Evolutionary conservation across 2,329 filamentous ascomycete genomes (phyloP).

Genomic region (Leptosphaerulina australis): DNA sequence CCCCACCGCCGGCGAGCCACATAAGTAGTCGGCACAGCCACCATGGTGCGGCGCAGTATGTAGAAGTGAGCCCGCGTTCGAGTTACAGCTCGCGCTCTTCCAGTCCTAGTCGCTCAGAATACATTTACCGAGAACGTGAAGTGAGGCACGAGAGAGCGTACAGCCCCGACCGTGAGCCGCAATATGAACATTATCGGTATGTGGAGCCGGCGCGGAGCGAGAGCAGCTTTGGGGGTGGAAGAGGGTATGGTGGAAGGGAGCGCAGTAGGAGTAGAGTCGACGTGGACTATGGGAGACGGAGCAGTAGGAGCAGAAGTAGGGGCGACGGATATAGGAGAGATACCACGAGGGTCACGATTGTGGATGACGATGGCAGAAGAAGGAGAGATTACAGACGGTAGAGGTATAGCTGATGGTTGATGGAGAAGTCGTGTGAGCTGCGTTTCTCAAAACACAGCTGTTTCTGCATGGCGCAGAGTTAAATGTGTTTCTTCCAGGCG

Average conservation of each 20-base stretch:
- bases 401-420: background rate
- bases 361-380: slow-evolving; percentile 31
- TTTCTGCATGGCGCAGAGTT: slow-evolving; percentile 1
- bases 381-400: slow-evolving; percentile 26
- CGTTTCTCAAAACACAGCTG: background rate
- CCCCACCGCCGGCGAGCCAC: slow-evolving; percentile 17
- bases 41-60: slow-evolving; percentile 47
- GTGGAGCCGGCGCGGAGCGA: slow-evolving; percentile 49
- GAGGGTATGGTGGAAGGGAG: slow-evolving; percentile 32
- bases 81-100: slow-evolving; percentile 40
- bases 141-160: slow-evolving; percentile 48
- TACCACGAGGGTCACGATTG: slow-evolving; percentile 40
- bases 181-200: slow-evolving; percentile 56
- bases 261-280: slow-evolving; percentile 39
- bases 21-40: slow-evolving; percentile 23
- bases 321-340: slow-evolving; percentile 35
- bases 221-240: slow-evolving; percentile 36
- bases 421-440: background rate
- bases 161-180: slow-evolving; percentile 42
- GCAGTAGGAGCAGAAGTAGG: slow-evolving; percentile 22
- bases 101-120: slow-evolving; percentile 44
- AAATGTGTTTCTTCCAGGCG: background rate
- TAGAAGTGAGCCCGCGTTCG: slow-evolving; percentile 52
- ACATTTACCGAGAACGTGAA: slow-evolving; percentile 54
- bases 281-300: slow-evolving; percentile 21